Evolutionary conservation across 495 filamentous ascomycete species (phyloP), one percentile per base, ranked within the genome.

Genomic region (Jackrogersella multiformis): DNA sequence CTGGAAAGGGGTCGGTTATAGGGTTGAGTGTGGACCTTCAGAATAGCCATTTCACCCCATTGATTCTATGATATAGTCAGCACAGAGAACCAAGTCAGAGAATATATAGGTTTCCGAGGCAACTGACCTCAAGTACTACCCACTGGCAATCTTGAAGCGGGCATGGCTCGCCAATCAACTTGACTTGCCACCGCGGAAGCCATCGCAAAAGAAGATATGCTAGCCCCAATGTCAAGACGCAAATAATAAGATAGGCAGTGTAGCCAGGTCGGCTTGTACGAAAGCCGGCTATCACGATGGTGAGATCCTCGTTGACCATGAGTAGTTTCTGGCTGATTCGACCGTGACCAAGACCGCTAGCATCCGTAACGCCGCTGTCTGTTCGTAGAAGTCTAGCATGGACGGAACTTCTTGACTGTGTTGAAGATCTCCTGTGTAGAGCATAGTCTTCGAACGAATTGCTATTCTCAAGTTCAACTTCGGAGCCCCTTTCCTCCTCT

Each of bases 261-360:
- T 88, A 88, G 2, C 94, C 93, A 28, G 86, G 32, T 7, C 75
- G 66, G 57, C 87, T 92, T 3, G 92, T 97, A 24, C 83, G 88
- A 74, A 97, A 99, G 0, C 95, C 95, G 16, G 95, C 89, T 70
- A 98, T 88, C 42, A 92, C 93, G 65, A 96, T 91, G 0, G 92
- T 97, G 53, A 98, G 81, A 74, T 99, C 95, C 78, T 99, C 95
- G 32, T 90, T 95, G 28, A 87, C 80, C 75, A 99, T 94, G 73
- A 97, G 92, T 10, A 97, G 84, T 77, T 96, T 97, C 71, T 99
- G 95, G 68, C 85, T 94, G 38, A 81, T 77, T 38, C 91, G 82
- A 52, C 84, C 82, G 0, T 82, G 84, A 23, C 82, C 83, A 69
- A 82, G 82, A n/a, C 83, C 82, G 61, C 87, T 89, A 2, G 77